Conservation (phyloP, 768 basidiomycete species). For the Naematelia encephala region DNA sequence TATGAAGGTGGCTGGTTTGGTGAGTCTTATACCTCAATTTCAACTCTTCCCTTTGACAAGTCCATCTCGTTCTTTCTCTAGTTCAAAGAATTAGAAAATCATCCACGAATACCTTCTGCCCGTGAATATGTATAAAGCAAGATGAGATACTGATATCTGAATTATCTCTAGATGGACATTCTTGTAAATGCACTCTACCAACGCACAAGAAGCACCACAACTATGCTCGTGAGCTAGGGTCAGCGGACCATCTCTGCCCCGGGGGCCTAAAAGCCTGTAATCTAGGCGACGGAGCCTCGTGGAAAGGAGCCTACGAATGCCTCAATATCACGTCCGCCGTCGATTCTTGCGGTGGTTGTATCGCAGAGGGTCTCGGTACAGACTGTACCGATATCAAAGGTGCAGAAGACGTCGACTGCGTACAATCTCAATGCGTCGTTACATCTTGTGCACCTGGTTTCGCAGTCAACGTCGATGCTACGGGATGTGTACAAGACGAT, state of each 20-base stretch:
- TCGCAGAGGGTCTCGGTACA: background rate
- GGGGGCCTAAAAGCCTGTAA: background rate
- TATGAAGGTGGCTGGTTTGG: background rate
- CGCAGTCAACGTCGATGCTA: constrained; percentile 4
- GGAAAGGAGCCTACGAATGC: constrained; percentile 2
- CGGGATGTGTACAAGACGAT: background rate
- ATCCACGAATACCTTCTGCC: too few species aligned
- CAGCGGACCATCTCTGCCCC: constrained; percentile 1
- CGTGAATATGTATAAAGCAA: too few species aligned
- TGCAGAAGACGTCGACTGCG: constrained; percentile 3
- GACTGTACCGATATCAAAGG: constrained; percentile 6
- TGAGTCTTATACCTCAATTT: background rate
- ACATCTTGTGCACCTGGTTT: background rate
- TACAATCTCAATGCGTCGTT: background rate
- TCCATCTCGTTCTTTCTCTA: too few species aligned
- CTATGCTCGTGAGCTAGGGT: background rate
- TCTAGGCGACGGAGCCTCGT: background rate
- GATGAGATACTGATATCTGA: background rate
- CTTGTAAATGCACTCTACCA: constrained; percentile 1
- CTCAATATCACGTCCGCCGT: constrained; percentile 1
- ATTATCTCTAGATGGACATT: background rate
- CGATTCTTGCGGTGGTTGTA: constrained; percentile 8
- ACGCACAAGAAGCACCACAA: background rate
- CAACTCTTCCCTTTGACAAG: background rate
- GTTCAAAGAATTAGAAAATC: too few species aligned